Evolutionary conservation across 1,284 basidiomycete genomes (phyloP), one percentile per base, ranked within the genome.

Genomic region (Phellinidium pouzarii): DNA sequence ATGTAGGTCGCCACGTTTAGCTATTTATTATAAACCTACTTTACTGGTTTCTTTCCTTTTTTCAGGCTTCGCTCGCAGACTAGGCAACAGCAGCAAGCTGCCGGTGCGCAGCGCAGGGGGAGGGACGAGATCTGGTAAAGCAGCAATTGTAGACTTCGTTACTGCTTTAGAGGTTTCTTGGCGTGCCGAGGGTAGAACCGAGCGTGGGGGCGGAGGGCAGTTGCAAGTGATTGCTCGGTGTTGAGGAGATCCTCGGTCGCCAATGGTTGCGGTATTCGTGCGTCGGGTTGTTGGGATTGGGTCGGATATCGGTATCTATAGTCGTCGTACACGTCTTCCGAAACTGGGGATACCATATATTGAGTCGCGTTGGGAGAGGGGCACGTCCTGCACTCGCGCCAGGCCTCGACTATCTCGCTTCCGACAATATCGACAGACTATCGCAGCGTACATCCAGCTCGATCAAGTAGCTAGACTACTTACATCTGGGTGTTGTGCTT

Each of bases 31-130:
- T 61, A 31, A 51, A 44, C 45, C 2, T 34, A 11, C 3, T 37
- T 22, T 20, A 6, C 38, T 52, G 26, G 47, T 41, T 49, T 47
- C 25, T n/a, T n/a, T 27, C 37, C 2, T 7, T 52, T 42, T 31
- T 3, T 34, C 60, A 88, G 87, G 84, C 80, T 89, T 62, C 85
- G 87, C 62, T 89, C 87, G 56, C 86, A 89, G 72, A 88, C 86
- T 59, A 84, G 85, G 63, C 87, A 87, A n/a, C n/a, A n/a, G 71
- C 82, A 80, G 61, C 83, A 88, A 66, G 75, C 80, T 53, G 77
- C 79, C 55, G 79, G 76, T 22, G 82, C 83, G 64, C 80, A 79
- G 62, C 80, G 82, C 59, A 70, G 80, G 51, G 80, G 82, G 60
- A 83, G 84, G 26, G 76, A 76, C 53, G 84, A 87, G 58, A 73